Percentiles rank a stretch among this genome's conserved stretches.
These are phyloP conservation scores for Fomitopsis schrenkii DNA, from an alignment of 1,284 basidiomycete genomes.

Conservation along the genomic window DNA sequence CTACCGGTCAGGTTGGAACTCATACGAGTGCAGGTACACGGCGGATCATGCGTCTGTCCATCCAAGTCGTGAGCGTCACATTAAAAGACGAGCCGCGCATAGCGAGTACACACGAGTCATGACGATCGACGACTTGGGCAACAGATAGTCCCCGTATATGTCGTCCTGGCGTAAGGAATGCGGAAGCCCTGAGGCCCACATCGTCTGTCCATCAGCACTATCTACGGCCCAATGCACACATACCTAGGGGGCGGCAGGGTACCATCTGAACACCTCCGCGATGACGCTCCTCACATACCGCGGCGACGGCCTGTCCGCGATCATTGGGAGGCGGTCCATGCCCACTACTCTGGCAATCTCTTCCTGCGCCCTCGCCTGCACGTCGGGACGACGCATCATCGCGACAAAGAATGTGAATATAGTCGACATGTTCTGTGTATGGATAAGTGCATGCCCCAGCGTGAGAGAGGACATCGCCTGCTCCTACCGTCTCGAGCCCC, in stretches of 20 bases:
- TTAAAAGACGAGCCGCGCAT: too few species aligned
- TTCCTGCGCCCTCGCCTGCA: slow-evolving; percentile 26
- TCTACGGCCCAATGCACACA: not conserved
- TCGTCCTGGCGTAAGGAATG: slow-evolving; percentile 26
- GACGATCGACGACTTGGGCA: slow-evolving; percentile 26
- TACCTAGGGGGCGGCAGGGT: slow-evolving; percentile 22
- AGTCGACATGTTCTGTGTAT: slow-evolving; percentile 22
- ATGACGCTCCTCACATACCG: slow-evolving; percentile 28
- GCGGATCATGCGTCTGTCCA: slow-evolving; percentile 23
- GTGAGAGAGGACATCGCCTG: not conserved
- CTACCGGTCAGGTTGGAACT: slow-evolving; percentile 28
- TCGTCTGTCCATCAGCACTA: not conserved
- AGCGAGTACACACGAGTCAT: slow-evolving; percentile 6
- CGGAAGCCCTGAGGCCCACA: slow-evolving; percentile 18
- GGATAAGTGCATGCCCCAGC: not conserved
- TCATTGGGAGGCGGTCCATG: slow-evolving; percentile 23
- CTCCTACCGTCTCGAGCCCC: slow-evolving; percentile 26
- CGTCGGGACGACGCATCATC: slow-evolving; percentile 28
- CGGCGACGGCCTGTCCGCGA: slow-evolving; percentile 24
- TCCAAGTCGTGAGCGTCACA: not conserved
- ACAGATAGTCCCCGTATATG: slow-evolving; percentile 22
- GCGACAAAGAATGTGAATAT: slow-evolving; percentile 25
- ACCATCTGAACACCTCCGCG: slow-evolving; percentile 27
- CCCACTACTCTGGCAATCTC: slow-evolving; percentile 30
- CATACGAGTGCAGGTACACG: slow-evolving; percentile 22